Percentiles rank a stretch among this genome's conserved stretches.
These are phyloP conservation scores for Ziziphus jujuba DNA, from an alignment of 306 rosid genomes.

Conservation along the genomic window DNA sequence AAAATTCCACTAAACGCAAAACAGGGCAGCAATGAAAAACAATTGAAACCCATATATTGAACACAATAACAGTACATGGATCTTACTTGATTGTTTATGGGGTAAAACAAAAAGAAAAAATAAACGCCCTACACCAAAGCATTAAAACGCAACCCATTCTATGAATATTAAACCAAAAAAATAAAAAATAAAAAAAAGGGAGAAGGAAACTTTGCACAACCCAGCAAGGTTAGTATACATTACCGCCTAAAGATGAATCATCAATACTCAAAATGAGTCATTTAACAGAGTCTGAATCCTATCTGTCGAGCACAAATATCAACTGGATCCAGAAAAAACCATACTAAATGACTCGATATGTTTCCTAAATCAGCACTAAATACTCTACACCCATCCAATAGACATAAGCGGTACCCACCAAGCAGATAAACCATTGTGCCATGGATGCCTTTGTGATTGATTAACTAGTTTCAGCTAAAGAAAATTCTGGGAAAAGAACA, in stretches of 20 bases:
- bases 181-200: slow-evolving; percentile 11
- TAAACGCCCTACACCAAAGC: slow-evolving; percentile 27
- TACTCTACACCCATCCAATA: slow-evolving; percentile 70
- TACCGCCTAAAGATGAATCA: slow-evolving; percentile 60
- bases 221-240: slow-evolving; percentile 56
- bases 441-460: slow-evolving; percentile 36
- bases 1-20: no score
- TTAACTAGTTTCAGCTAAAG: slow-evolving; percentile 42
- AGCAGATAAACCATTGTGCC: slow-evolving; percentile 41
- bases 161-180: slow-evolving; percentile 10
- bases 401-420: slow-evolving; percentile 48
- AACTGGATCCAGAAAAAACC: slow-evolving; percentile 44
- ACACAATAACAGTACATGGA: slow-evolving; percentile 12
- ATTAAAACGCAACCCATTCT: slow-evolving; percentile 28
- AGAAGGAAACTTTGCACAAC: slow-evolving; percentile 82
- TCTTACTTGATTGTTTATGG: slow-evolving; percentile 27
- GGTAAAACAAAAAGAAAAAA: slow-evolving; percentile 25
- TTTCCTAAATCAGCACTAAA: slow-evolving; percentile 70
- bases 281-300: slow-evolving; percentile 38
- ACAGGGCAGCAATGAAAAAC: background rate
- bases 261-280: slow-evolving; percentile 44
- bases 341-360: slow-evolving; percentile 47
- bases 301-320: slow-evolving; percentile 34
- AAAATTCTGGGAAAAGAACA: slow-evolving; percentile 41
- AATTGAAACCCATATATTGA: slow-evolving; percentile 15